Evolutionary conservation across 73 alveolate genomes (phyloP), one percentile per base, ranked within the genome.

Genomic region (Tetrahymena elliotti): DNA sequence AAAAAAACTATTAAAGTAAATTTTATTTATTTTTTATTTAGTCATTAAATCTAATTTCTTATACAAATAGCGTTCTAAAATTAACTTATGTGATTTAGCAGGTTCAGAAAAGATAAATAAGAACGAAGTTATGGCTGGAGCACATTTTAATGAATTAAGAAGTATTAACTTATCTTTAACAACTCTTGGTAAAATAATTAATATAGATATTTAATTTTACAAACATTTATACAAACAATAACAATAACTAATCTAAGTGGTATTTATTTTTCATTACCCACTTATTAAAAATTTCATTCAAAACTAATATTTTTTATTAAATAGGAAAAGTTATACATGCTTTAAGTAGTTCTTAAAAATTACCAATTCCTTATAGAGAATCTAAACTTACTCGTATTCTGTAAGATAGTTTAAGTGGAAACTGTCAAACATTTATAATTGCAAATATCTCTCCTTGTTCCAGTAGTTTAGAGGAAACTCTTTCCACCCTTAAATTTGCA

Each of bases 101-200:
- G 99, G 99, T 35, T 96, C 99, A 41, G 99, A 98, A 96, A 98
- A 98, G 93, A 96, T 97, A 38, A 96, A 98, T 84, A 98, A 97
- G 96, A 98, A 98, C 34, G 99, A 97, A 35, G 96, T 92, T 18
- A 95, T 98, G 98, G 94, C 94, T 36, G 95, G 95, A 31, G 96
- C 94, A 34, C 99, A 98, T 83, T 83, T 98, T 53, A 94, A 93
- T 53, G 99, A 98, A 95, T 96, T 98, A 84, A 98, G 96, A 93
- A 97, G 96, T 53, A 98, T 98, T 82, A 98, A 98, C 93, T 40
- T 95, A 40, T 98, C 99, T 13, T 94, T 98, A 11, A 95, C 99
- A 7, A 97, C 98, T 83, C 98, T 98, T 22, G 99, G 99, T 22
- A 98, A 98, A 93, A 93, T 53, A n/a, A 96, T 94, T 8, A n/a